These are phyloP conservation scores for Ephemerocybe angulata DNA, from an alignment of 768 basidiomycete species.

Conservation along the genomic window DNA sequence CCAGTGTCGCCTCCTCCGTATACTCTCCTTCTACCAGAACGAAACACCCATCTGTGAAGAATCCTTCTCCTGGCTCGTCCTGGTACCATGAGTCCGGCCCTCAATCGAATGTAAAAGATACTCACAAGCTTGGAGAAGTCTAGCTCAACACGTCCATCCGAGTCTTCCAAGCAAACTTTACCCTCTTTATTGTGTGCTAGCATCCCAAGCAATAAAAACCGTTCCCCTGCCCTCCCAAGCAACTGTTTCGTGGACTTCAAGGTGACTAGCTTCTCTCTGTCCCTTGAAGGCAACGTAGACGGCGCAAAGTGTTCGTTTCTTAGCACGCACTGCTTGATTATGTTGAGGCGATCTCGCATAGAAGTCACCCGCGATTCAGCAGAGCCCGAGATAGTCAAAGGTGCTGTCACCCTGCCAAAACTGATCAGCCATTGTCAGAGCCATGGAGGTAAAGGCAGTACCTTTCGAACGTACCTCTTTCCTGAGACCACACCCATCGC, in stretches of 20 bases:
- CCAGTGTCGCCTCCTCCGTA: conserved; percentile 83
- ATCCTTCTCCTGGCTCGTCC: conserved; percentile 90
- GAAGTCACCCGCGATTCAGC: conserved; percentile 79
- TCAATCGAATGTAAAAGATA: neutral
- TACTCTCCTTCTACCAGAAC: conserved; percentile 96
- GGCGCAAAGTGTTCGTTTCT: conserved; percentile 98
- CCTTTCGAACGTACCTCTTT: conserved; percentile 87
- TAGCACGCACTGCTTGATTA: conserved; percentile 90
- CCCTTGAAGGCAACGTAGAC: conserved; percentile 85
- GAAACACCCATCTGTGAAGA: conserved; percentile 96
- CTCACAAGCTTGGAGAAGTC: conserved; percentile 85
- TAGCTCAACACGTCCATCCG: conserved; percentile 85
- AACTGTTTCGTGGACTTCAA: conserved; percentile 96
- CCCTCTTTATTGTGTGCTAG: conserved; percentile 87
- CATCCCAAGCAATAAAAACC: conserved; percentile 94
- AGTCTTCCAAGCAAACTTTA: conserved; percentile 85
- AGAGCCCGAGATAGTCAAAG: conserved; percentile 73
- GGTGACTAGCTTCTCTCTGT: conserved; percentile 85
- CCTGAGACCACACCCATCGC: conserved; percentile 83
- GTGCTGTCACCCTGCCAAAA: conserved; percentile 44
- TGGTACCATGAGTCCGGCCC: conserved; percentile 17
- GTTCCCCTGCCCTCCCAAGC: conserved; percentile 81
- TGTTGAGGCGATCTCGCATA: conserved; percentile 79
- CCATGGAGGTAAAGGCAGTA: conserved; percentile 25
- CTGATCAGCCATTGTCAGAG: conserved; percentile 4